Base-by-base conservation (phyloP, 805 yeast genomes). In the Ogataea polymorpha region DNA sequence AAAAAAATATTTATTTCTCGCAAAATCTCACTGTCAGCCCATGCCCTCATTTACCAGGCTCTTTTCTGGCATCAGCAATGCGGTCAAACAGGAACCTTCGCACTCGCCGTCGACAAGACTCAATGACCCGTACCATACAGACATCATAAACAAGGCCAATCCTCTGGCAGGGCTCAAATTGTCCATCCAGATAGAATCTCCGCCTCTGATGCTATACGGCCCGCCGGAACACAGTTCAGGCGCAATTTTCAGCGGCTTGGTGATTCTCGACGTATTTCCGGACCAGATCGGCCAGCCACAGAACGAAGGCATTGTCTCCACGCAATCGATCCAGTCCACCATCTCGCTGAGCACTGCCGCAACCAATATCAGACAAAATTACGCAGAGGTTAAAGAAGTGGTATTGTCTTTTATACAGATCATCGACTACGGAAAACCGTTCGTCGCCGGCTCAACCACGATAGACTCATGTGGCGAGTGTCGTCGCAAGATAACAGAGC, bases 191-290 rank as follows among this genome's bases (percentile, higher is more conserved):
- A 68, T 93, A 16, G 99, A 93, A 58, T 82, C 95, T 2, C 98
- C 98, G 1, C 99, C 99, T 0, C 72, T 90, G 27, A 77, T 87
- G 33, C 66, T 93, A 41, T 91, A 86, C 56, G 99, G 99, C 0
- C 63, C 74, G 1, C 84, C 90, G 3, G 61, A 65, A 7, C 93
- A 86, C 44, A 80, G 93, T 2, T 73, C 95, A 0, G 99, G 99
- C 1, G 84, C 96, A 5, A 71, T 91, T 17, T 66, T 93, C 24
- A 79, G 89, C 24, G 99, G 99, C 0, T 68, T 87, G 8, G 65
- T 93, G 35, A 73, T 74, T 26, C 64, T 93, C 33, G 75, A 73
- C 23, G 71, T 82, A 1, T 60, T 67, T n/a, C 53, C 51, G 2
- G 41, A 51, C n/a, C 42, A 42, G 13, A 28, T 18, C 8, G 41